Evolutionary conservation across 2,329 filamentous ascomycete species (phyloP).

Genomic region (Dothistroma pini): DNA sequence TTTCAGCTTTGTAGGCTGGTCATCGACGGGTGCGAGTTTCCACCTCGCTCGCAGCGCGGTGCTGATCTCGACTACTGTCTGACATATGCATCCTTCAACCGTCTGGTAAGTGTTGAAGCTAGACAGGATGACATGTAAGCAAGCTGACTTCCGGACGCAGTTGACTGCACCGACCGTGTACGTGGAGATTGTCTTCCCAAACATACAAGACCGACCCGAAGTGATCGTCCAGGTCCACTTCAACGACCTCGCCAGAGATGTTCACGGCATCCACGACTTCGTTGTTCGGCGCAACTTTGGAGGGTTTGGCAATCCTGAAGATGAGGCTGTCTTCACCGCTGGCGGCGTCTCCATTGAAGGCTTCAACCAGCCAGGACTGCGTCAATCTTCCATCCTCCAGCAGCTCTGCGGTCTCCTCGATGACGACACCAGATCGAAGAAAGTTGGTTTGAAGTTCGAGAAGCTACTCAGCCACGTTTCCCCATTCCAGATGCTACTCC

Average conservation of each 20-base stretch:
- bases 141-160: neutral
- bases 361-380: constrained; percentile 6
- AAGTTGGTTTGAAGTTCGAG: constrained; percentile 10
- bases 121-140: constrained; percentile 8
- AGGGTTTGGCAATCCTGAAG: neutral
- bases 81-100: constrained; percentile 4
- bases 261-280: constrained; percentile 2
- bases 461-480: neutral
- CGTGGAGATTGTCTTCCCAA: constrained; percentile 9
- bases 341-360: constrained; percentile 10
- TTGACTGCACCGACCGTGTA: constrained; percentile 13
- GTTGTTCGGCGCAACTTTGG: neutral
- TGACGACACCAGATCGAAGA: neutral
- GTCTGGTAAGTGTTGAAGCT: neutral
- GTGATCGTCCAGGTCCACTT: constrained; percentile 8
- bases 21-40: neutral
- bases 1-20: neutral
- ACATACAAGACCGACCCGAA: neutral
- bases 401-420: constrained; percentile 6
- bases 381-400: neutral
- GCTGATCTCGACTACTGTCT: neutral
- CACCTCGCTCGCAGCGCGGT: neutral
- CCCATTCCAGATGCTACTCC: constrained; percentile 8
- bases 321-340: constrained; percentile 11
- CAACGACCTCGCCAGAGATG: neutral